Base-by-base conservation (phyloP, 768 basidiomycete genomes). In the Hygrophorus pudorinus region DNA sequence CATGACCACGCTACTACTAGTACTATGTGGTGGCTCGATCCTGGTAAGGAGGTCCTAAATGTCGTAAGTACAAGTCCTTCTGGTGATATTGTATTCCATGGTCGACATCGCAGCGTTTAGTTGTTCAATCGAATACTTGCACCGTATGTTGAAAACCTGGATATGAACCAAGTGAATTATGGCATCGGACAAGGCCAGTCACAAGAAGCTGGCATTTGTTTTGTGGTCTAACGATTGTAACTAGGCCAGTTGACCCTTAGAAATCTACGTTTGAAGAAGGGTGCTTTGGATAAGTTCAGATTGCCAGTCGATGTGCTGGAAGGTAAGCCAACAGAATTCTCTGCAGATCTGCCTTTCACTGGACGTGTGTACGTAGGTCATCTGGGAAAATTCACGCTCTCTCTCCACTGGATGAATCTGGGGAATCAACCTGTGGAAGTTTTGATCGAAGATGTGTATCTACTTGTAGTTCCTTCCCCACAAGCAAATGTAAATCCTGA, bases 131-230 rank as follows among this genome's bases (percentile, higher is more conserved):
- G 85, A 51, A 85, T 92, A 50, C 78, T 96, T 40, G 87, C 88
- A 20, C 92, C 90, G 0, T 97, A 97, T 74, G 85, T 97, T 51
- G 90, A 92, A 68, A 94, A 97, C 58, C 66, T 99, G 60, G 92
- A 97, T 62, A 76, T 91, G 59, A 85, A 89, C 59, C 89, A 93
- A 62, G 85, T 98, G 39, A 92, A 92, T 57, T 84, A 94, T 70
- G 91, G 88, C 12, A 85, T 94, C 51, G 85, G 76, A 47, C 84
- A 87, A 72, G 91, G 90, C 76, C 59, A 48, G 60, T 29, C 3
- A 24, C 18, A 44, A 16, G 18, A 13, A 24, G 7, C n/a, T 30
- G 7, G 28, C 43, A 24, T 36, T 18, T 31, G 32, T 13, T 2
- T 34, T 33, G 32, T 50, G 44, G 51, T 48, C 39, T 38, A 38